A percentile compares a stretch with the other conserved stretches of the same genome.
Evolutionary conservation across 2,329 filamentous ascomycete genomes (phyloP).

Genomic region (Calcarisporium arbuscula): DNA sequence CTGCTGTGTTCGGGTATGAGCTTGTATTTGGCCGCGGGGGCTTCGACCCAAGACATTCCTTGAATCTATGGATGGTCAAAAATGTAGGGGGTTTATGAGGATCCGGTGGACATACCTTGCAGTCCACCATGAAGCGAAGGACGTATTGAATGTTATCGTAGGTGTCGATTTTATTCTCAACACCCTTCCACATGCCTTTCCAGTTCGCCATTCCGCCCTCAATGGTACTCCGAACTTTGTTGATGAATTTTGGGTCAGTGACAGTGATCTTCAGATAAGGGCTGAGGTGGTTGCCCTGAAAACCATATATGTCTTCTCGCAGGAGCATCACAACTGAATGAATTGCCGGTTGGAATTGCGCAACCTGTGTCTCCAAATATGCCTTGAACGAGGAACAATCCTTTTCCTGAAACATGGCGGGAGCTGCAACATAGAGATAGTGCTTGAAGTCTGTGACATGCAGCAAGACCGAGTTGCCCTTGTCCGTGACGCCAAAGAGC

Average conservation of each 20-base stretch:
- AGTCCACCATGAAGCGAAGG: constrained; percentile 96
- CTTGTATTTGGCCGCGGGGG: constrained; percentile 65
- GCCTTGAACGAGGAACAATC: constrained; percentile 74
- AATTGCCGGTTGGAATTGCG: constrained; percentile 67
- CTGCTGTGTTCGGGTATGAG: constrained; percentile 59
- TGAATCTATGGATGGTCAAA: constrained; percentile 51
- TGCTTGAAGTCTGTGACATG: constrained; percentile 96
- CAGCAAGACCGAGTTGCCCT: constrained; percentile 84
- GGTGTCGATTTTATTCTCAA: constrained; percentile 68
- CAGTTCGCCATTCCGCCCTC: constrained; percentile 77
- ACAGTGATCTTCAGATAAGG: constrained; percentile 93
- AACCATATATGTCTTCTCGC: constrained; percentile 88
- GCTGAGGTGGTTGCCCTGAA: constrained; percentile 86
- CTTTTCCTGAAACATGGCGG: constrained; percentile 68
- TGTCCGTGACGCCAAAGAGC: constrained; percentile 81
- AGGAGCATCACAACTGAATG: constrained; percentile 75
- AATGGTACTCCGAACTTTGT: constrained; percentile 66
- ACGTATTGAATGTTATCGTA: constrained; percentile 97
- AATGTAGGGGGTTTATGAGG: neutral
- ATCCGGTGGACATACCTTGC: constrained; percentile 52
- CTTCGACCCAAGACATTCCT: constrained; percentile 98
- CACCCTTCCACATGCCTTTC: constrained; percentile 78
- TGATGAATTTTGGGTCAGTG: constrained; percentile 79
- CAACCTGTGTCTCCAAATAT: constrained; percentile 74
- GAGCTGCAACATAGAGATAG: constrained; percentile 90